Base-by-base conservation (phyloP, 768 basidiomycete genomes). In the Rhizopogon vesiculosus region DNA sequence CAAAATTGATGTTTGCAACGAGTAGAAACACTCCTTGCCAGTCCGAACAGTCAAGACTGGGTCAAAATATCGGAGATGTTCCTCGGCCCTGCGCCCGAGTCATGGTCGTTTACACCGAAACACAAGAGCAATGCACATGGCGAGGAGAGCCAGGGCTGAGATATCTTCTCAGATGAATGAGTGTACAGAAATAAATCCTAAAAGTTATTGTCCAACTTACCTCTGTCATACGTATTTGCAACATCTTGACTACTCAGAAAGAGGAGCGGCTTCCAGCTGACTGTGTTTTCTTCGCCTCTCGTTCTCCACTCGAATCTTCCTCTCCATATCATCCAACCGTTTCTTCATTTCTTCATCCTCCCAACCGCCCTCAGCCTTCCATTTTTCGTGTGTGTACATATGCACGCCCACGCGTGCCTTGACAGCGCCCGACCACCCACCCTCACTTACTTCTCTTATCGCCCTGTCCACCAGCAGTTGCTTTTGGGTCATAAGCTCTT, bases 41-140 rank as follows among this genome's bases (percentile, higher is more conserved):
- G 91, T 62, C 76, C 79, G 2, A 81, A 91, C 64, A 87, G 89
- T 65, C 74, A 78, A 40, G 91, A 95, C 65, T 96, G 94, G 94
- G 89, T 95, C 42, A 91, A 85, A 73, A 85, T 99, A 45, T 89
- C 90, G 1, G 92, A 95, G 72, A 94, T 96, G 89, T 97, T 97
- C 74, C 74, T 98, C 25, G 96, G 95, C 1, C 87, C 87, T 55
- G 81, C 84, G 1, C 94, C 92, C 1, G 89, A 90, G 57, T 75
- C 81, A 3, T 96, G 91, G 86, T 72, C 74, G 7, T 98, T 97
- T 71, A 84, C 83, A 13, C 93, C 95, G 2, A 98, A 97, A 70
- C 95, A 98, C 73, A 95, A 92, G 73, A 94, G 91, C 59, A 98
- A 97, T 67, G 75, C 90, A 1, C 78, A 84, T 67, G 76, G 72